Conservation (phyloP, 2,329 filamentous ascomycete genomes). For the Boeremia lycopersici region DNA sequence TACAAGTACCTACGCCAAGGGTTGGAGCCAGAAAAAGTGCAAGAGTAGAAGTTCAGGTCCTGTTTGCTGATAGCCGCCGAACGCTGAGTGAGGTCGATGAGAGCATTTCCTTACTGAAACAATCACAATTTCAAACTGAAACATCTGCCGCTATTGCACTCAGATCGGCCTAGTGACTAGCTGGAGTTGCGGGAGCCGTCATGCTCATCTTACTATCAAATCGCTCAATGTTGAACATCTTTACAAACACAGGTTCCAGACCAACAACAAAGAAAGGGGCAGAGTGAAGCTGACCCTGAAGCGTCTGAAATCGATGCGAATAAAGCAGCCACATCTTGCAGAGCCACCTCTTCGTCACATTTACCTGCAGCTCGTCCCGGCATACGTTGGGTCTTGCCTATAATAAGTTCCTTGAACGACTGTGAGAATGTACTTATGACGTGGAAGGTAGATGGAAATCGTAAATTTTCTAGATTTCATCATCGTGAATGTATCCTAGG, state of each 20-base stretch:
- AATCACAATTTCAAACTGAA: constrained; percentile 52
- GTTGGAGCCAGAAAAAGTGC: too few relatives aligned
- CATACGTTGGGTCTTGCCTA: background rate
- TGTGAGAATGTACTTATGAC: constrained; percentile 53
- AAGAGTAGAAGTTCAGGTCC: background rate
- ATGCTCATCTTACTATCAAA: constrained; percentile 40
- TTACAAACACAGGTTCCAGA: constrained; percentile 55
- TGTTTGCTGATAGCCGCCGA: background rate
- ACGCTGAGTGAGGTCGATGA: background rate
- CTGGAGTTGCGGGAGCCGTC: constrained; percentile 56
- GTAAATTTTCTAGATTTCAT: too few relatives aligned
- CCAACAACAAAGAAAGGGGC: constrained; percentile 58
- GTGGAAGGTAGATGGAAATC: too few relatives aligned
- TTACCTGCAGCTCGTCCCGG: background rate
- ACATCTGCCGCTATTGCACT: constrained; percentile 52
- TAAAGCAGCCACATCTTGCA: constrained; percentile 51
- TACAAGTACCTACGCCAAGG: too few relatives aligned
- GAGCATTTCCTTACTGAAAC: background rate
- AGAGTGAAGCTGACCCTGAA: constrained; percentile 46
- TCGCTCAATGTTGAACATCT: background rate
- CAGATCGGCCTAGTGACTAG: constrained; percentile 56
- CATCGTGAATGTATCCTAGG: too few relatives aligned
- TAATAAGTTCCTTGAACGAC: constrained; percentile 49
- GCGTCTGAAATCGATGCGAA: constrained; percentile 56
- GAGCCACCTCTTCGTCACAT: constrained; percentile 42